Base-by-base conservation (phyloP, 345 rosid genomes). In the Hibiscus mutabilis region DNA sequence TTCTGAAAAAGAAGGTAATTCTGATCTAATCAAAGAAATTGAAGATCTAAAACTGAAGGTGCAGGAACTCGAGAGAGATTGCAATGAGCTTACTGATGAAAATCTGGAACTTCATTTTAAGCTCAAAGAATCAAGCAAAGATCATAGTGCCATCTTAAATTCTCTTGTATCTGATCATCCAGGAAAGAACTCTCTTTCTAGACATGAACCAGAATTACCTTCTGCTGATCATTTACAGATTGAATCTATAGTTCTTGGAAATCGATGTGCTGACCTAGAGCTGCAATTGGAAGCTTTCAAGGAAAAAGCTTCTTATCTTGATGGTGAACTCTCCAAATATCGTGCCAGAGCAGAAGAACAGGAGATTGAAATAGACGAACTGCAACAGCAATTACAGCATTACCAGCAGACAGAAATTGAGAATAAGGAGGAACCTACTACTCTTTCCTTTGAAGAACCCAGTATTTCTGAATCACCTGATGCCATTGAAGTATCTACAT, bases 31-130 rank as follows among this genome's bases (percentile, higher is more conserved):
- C 12, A 56, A 76, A 42, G 84, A 85, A 70, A 73, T 77, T 52
- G 67, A 83, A 76, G 72, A 69, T 77, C 81, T 88, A 52, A 83
- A 74, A 57, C 77, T 70, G 81, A 88, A 80, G 86, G 82, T 86
- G 69, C 83, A 75, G 77, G 90, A 83, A 73, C 93, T 86, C 56
- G 90, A 88, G 79, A 85, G 49, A 64, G 93, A 88, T 71, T 88
- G 93, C 81, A 81, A 69, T 11, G 90, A 86, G 80, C 89, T 88
- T 65, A 85, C 90, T 29, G 85, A 81, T 55, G 89, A 86, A 80
- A 88, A 88, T 67, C 79, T 88, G 63, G 79, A 82, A 75, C 87
- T 88, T 69, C 63, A 82, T 51, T 72, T 84, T 47, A 83, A 84
- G 81, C 87, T 88, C 75, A 88, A 88, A 69, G 84, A 84, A 47